Conservation (phyloP, 108 stramenopile species). For the Skeletonema potamos region DNA sequence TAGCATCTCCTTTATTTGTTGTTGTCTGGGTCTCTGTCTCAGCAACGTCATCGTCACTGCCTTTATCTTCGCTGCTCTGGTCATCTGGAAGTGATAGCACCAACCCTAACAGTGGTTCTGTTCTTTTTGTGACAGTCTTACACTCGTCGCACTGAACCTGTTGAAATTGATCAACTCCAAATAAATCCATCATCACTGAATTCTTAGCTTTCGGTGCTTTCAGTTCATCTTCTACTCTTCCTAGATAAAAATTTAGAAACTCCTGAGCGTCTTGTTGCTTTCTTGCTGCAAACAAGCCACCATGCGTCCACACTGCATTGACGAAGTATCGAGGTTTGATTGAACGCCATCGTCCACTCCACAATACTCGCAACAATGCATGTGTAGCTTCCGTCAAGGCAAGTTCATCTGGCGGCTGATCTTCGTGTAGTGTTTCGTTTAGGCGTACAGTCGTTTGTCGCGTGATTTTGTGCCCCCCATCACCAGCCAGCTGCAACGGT, state of each 20-base stretch:
- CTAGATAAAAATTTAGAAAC: conserved; percentile 56
- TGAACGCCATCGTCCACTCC: conserved; percentile 43
- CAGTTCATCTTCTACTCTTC: conserved; percentile 45
- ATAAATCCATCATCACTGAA: conserved; percentile 49
- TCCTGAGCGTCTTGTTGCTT: conserved; percentile 83
- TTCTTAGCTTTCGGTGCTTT: conserved; percentile 29
- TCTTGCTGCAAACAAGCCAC: conserved; percentile 56
- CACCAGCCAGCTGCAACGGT: conserved; percentile 36
- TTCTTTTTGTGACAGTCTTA: conserved; percentile 34
- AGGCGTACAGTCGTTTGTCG: conserved; percentile 35
- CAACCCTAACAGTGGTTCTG: conserved; percentile 45
- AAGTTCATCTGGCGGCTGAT: conserved; percentile 34
- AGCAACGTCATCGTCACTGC: not conserved
- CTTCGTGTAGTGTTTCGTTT: conserved; percentile 33
- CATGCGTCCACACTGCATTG: conserved; percentile 52
- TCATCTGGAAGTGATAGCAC: conserved; percentile 39
- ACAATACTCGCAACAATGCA: conserved; percentile 43
- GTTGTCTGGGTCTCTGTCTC: not conserved
- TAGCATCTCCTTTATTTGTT: not conserved
- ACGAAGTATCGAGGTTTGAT: conserved; percentile 51
- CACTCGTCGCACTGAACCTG: conserved; percentile 47
- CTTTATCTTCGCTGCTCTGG: not conserved
- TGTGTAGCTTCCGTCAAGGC: conserved; percentile 51
- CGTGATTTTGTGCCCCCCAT: conserved; percentile 19
- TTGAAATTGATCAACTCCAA: conserved; percentile 47